Evolutionary conservation across 23 red algal species (phyloP), one percentile per base, ranked within the genome.

Genomic region (Gracilariopsis chorda): DNA sequence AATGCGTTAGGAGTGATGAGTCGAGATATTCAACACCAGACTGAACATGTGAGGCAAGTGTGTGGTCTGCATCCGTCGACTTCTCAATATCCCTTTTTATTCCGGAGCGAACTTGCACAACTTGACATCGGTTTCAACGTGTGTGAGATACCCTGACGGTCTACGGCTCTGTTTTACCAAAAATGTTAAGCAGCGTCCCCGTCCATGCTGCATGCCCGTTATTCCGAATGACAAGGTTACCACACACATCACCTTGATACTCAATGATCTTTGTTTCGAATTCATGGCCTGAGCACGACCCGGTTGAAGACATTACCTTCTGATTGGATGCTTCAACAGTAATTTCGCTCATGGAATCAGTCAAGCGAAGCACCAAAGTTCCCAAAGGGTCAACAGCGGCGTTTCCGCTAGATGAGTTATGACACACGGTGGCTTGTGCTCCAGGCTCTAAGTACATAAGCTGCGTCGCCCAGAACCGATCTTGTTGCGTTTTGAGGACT

Each of bases 401-500:
- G 10, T 73, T 33, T 14, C 9, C 2, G 42, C 7, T 46, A 28
- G 21, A 19, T 45, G n/a, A 73, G 20, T 19, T 14, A 4, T 44
- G n/a, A 17, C 39, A 25, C 4, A 73, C 40, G 20, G 67, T 73
- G 23, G 67, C 67, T 11, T 19, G 42, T 46, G 67, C 67, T 39
- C 67, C 67, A 23, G 67, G 67, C 0, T 73, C 67, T 7, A 73
- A 23, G 40, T 24, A 42, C 32, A 73, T 7, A 45, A 73, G 40
- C 67, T 73, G 67, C 6, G 67, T 45, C 24, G n/a, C 47, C 67
- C 67, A 73, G 40, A 73, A 73, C 39, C 67, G 47, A 42, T 73
- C 39, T 23, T 42, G 23, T 35, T 73, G 67, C 47, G 24, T 73
- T 46, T 42, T 36, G 47, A 17, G n/a, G 36, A 73, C 67, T 73